Evolutionary conservation across 192 early-diverging fungal species (phyloP).

Genomic region (Phlyctochytrium planicorne): DNA sequence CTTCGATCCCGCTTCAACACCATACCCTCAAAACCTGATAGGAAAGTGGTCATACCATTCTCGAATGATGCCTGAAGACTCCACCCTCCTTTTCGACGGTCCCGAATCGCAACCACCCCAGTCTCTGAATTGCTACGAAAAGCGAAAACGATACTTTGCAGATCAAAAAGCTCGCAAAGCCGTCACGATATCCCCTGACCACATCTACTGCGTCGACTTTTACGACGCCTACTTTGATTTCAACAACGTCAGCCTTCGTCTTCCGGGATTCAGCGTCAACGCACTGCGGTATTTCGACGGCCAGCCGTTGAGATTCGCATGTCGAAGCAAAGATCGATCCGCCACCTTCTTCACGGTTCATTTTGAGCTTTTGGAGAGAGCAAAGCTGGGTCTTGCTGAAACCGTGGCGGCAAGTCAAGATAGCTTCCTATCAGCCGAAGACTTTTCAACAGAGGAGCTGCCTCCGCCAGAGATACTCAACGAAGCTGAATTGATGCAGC

Average conservation of each 20-base stretch:
- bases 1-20: background rate
- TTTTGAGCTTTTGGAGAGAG: constrained; percentile 32
- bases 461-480: too few relatives aligned
- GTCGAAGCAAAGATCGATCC: constrained; percentile 20
- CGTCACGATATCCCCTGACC: constrained; percentile 11
- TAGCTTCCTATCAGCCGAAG: too few relatives aligned
- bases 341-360: constrained; percentile 31
- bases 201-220: constrained; percentile 42
- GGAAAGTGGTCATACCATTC: constrained; percentile 34
- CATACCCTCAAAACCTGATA: constrained; percentile 10
- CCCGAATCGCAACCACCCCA: background rate
- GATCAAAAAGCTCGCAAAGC: constrained; percentile 5
- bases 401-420: too few relatives aligned
- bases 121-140: constrained; percentile 34
- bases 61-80: constrained; percentile 31
- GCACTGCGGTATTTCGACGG: constrained; percentile 41
- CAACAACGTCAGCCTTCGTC: constrained; percentile 21
- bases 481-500: background rate
- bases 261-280: constrained; percentile 43
- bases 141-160: constrained; percentile 39
- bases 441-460: too few relatives aligned
- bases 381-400: background rate
- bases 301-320: constrained; percentile 39
- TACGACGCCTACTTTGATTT: constrained; percentile 50
- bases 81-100: constrained; percentile 30